phyloP scores from a whole-genome alignment of 208 protist species.

The Leishmania tarentolae region DNA sequence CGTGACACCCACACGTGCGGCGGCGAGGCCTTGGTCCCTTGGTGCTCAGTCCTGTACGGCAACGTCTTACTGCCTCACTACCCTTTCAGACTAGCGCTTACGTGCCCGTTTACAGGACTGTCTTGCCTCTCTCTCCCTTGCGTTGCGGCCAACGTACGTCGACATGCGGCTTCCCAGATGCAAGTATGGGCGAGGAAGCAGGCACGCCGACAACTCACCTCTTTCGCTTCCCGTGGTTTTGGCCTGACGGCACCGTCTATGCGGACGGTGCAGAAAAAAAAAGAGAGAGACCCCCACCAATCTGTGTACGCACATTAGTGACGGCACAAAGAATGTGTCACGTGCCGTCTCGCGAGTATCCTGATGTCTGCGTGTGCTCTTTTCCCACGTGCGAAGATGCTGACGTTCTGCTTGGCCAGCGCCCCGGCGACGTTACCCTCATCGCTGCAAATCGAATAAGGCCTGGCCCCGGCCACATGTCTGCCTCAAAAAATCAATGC shows the following conservation, averaged over 20 bases:
- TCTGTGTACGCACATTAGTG: not conserved
- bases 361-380: not conserved
- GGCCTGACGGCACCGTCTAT: not conserved
- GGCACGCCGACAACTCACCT: not conserved
- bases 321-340: not conserved
- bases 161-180: not conserved
- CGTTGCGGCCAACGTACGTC: not conserved
- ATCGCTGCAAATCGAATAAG: not conserved
- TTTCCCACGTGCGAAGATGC: not conserved
- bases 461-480: not conserved
- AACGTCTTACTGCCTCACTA: not conserved
- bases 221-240: not conserved
- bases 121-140: not conserved
- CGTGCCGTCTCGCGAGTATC: not conserved
- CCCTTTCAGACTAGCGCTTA: not conserved
- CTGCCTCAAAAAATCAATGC: not conserved
- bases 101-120: not conserved
- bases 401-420: not conserved
- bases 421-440: too few relatives aligned
- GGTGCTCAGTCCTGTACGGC: not conserved
- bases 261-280: not conserved
- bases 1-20: not conserved
- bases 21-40: not conserved
- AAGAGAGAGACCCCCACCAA: not conserved
- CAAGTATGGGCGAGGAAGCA: not conserved